A percentile compares a stretch with the other conserved stretches of the same genome.
phyloP scores from a whole-genome alignment of 2,329 filamentous ascomycete genomes.

The Fusarium sororula region DNA sequence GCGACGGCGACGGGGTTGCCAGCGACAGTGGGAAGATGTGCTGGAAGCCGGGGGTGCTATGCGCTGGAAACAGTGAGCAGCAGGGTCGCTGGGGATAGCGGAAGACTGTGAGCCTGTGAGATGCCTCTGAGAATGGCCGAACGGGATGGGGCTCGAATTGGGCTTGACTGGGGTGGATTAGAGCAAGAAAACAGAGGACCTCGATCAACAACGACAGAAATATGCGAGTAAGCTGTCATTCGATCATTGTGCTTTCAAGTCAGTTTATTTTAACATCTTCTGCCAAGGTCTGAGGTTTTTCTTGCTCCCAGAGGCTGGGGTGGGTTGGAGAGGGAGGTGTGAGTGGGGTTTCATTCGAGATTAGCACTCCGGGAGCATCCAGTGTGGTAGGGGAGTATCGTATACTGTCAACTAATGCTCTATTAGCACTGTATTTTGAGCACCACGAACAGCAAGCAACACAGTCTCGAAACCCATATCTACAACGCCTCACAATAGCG shows the following conservation, averaged over 20 bases:
- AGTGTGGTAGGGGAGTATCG: slow-evolving; percentile 43
- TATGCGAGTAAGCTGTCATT: not conserved
- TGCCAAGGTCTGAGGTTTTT: not conserved
- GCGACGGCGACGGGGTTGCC: not conserved
- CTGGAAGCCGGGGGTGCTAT: slow-evolving; percentile 30
- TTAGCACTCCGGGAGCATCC: slow-evolving; percentile 49
- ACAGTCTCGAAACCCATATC: not conserved
- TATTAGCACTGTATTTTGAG: not conserved
- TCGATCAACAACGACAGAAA: not conserved
- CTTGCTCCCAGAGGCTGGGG: slow-evolving; percentile 14
- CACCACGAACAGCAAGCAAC: accelerated
- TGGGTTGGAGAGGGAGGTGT: slow-evolving; percentile 48
- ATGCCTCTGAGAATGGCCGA: slow-evolving; percentile 20
- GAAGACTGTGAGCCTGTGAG: slow-evolving; percentile 22
- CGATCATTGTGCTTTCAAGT: accelerated
- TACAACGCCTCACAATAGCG: slow-evolving; percentile 23
- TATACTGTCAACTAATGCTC: not conserved
- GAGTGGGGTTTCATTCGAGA: slow-evolving; percentile 54
- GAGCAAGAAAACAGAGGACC: not conserved
- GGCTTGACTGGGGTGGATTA: slow-evolving; percentile 40
- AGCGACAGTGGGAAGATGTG: slow-evolving; percentile 19
- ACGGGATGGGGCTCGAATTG: slow-evolving; percentile 33
- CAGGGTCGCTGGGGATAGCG: slow-evolving; percentile 26
- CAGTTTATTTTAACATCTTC: not conserved
- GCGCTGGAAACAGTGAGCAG: slow-evolving; percentile 35